A percentile compares a stretch with the other conserved stretches of the same genome.
Evolutionary conservation across 2,329 filamentous ascomycete species (phyloP).

Genomic region (Cercospora brassicicola): DNA sequence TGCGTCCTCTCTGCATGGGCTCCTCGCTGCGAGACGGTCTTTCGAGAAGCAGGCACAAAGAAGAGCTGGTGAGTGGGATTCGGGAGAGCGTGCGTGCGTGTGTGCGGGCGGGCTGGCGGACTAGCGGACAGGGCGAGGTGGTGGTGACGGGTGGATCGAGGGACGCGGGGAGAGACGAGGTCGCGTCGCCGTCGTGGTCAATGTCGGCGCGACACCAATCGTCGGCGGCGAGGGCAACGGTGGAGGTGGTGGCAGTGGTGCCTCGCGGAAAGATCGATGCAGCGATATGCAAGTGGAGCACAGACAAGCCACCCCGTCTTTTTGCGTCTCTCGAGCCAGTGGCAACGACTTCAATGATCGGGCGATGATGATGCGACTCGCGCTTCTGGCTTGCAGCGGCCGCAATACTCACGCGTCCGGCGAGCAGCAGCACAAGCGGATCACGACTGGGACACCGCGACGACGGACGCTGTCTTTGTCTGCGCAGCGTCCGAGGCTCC

Average conservation of each 20-base stretch:
- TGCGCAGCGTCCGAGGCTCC: neutral
- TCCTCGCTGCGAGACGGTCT: neutral
- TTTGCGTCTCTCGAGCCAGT: neutral
- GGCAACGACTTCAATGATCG: neutral
- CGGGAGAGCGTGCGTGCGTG: neutral
- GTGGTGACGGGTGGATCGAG: neutral
- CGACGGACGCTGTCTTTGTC: neutral
- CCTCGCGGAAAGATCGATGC: neutral
- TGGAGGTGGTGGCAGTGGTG: neutral
- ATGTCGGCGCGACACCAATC: neutral
- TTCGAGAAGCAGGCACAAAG: neutral
- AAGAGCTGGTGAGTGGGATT: neutral
- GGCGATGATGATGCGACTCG: neutral
- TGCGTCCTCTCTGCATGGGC: constrained; percentile 1
- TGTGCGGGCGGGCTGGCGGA: neutral
- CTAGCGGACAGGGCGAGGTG: neutral
- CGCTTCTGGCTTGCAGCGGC: neutral
- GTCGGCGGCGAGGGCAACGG: neutral
- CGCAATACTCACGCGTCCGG: neutral
- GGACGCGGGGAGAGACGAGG: neutral
- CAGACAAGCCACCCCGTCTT: neutral
- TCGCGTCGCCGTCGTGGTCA: neutral
- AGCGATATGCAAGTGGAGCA: neutral
- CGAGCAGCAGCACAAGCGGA: neutral
- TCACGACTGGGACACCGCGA: neutral